Percentiles rank a stretch among this genome's conserved stretches.
These are phyloP conservation scores for Gnomoniopsis sp. DNA, from an alignment of 2,329 filamentous ascomycete genomes.

Conservation along the genomic window DNA sequence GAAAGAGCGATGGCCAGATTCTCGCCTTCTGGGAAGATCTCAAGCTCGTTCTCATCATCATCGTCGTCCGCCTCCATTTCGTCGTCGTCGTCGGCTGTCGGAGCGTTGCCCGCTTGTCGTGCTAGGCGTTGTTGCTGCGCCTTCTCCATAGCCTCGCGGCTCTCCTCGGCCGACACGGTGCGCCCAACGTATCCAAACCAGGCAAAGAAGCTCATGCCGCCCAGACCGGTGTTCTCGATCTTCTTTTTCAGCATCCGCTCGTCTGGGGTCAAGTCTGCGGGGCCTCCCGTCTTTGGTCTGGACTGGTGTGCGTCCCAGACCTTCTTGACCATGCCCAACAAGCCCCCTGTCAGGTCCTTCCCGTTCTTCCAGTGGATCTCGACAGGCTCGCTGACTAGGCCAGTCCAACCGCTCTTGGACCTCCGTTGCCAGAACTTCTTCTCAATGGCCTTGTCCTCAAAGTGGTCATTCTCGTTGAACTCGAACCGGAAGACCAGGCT, in stretches of 20 bases:
- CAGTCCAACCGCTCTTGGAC: conserved; percentile 64
- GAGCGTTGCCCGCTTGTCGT: conserved; percentile 48
- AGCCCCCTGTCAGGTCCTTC: conserved; percentile 78
- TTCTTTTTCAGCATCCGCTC: conserved; percentile 50
- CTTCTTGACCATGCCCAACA: conserved; percentile 70
- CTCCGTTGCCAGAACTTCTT: conserved; percentile 90
- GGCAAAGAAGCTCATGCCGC: conserved; percentile 76
- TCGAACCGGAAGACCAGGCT: conserved; percentile 75
- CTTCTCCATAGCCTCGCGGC: conserved; percentile 55
- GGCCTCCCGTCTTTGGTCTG: conserved; percentile 31
- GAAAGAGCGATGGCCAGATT: conserved; percentile 76
- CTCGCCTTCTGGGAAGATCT: conserved; percentile 86
- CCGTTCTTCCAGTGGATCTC: conserved; percentile 82
- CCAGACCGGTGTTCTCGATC: conserved; percentile 59
- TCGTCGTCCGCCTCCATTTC: conserved; percentile 61
- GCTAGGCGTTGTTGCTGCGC: conserved; percentile 49
- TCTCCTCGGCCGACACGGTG: conserved; percentile 71
- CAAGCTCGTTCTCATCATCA: conserved; percentile 64
- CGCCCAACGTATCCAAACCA: conserved; percentile 80
- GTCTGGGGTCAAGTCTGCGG: conserved; percentile 39
- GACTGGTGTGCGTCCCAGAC: conserved; percentile 61
- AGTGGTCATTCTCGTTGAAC: conserved; percentile 79
- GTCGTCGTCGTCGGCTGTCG: conserved; percentile 38
- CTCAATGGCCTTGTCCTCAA: conserved; percentile 72
- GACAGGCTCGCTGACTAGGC: conserved; percentile 85